Evolutionary conservation across 2,329 filamentous ascomycete species (phyloP), one percentile per base, ranked within the genome.

Genomic region (Diaporthe sp.): DNA sequence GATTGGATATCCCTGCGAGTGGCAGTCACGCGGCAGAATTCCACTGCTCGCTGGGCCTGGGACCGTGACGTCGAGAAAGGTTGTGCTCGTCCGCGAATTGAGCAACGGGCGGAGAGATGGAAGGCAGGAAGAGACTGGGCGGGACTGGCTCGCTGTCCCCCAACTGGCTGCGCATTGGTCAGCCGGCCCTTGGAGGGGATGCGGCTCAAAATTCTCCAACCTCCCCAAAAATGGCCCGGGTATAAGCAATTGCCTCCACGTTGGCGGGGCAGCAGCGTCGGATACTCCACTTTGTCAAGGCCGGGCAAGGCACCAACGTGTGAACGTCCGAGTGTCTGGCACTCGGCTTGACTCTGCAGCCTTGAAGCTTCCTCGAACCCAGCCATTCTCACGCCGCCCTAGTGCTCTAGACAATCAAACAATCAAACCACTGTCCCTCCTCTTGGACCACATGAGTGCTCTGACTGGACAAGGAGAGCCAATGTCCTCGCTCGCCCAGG

Each of bases 231-330:
- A 3, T 6, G 42, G 17, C 13, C 60, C 60, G n/a, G 39, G 20
- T 61, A 47, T 12, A 12, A 28, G 60, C 60, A 47, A 44, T 28
- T 31, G n/a, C 39, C 44, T 13, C 44, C 44, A 13, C 28, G 63
- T 51, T 68, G 65, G 65, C 47, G n/a, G 65, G 65, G 44, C 63
- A 70, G 17, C 47, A 53, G 47, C 31, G 47, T 37, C 12, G 65
- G 47, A 25, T 42, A 15, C 47, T 55, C 65, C 65, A 70, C 47
- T 39, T 42, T 39, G 34, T 28, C 34, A n/a, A 53, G 22, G 39
- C 7, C n/a, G 20, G 49, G 49, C 49, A 65, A 70, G 65, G 65
- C 65, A 70, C 47, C 65, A 70, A 70, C 49, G 65, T 70, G 15
- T 22, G 65, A 70, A 55, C 34, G 63, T 28, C 47, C 47, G 31